Conservation (phyloP, 2,329 filamentous ascomycete genomes). For the Acephala macrosclerotiorum region DNA sequence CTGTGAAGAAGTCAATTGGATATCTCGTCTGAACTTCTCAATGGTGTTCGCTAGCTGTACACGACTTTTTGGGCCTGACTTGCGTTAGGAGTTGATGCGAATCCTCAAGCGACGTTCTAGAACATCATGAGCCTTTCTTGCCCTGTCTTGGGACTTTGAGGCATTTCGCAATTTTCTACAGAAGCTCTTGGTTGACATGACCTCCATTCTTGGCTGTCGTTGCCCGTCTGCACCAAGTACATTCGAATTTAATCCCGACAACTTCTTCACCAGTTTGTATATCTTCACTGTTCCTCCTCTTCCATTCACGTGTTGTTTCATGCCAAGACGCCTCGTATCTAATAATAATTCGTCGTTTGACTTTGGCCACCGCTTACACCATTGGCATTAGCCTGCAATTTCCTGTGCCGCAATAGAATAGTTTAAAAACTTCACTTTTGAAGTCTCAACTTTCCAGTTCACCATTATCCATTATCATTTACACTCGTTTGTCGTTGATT, state of each 20-base stretch:
- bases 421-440: background rate
- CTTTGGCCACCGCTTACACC: background rate
- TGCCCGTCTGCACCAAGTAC: no score
- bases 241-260: background rate
- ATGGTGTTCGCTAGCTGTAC: background rate
- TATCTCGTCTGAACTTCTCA: conserved; percentile 13
- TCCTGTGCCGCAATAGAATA: background rate
- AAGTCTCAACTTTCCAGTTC: background rate
- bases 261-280: background rate
- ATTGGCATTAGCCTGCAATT: background rate
- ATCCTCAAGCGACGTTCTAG: background rate
- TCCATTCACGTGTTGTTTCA: background rate
- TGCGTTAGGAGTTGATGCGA: background rate
- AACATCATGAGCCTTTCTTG: background rate
- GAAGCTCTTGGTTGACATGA: background rate
- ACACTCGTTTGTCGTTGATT: background rate
- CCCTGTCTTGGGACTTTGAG: background rate
- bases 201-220: no score
- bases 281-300: background rate
- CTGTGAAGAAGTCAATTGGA: background rate
- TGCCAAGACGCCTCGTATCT: conserved; percentile 1
- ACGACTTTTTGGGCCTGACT: background rate
- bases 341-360: background rate
- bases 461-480: background rate
- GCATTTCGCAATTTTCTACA: background rate